Base-by-base conservation (phyloP, 2,329 filamentous ascomycete genomes). In the Daldinia eschscholtzii region DNA sequence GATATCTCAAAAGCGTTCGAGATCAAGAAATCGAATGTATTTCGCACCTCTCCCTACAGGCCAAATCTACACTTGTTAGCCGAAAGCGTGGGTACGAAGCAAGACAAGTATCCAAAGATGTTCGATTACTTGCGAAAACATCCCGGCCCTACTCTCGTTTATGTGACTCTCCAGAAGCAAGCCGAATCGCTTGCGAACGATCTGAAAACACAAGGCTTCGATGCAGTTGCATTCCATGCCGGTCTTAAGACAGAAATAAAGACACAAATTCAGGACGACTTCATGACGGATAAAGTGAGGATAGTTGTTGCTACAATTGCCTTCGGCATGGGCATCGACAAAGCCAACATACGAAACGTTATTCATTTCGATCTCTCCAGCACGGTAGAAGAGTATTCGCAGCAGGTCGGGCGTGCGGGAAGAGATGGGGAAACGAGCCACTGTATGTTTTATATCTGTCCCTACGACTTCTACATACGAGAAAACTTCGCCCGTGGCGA, bases 401-500 rank as follows among this genome's bases (percentile, higher is more conserved):
- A 88, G 61, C 85, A 88, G 68, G 83, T 88, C 53, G 86, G 86
- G 2, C 83, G 86, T 57, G 86, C 86, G 2, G 86, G 87, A 1
- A 78, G 85, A 57, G 86, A 89, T 70, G 86, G 86, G 0, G 79
- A 82, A 41, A 72, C 79, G 0, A 88, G 87, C 63, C 80, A 82
- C 26, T 91, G 88, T 74, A 82, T 89, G 78, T 82, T 89, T 50
- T 89, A 85, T 67, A 79, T 90, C 2, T 87, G 86, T 44, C 82
- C 81, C 0, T 83, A 87, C 46, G 88, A 90, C 69, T 85, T 88
- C 46, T 85, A 88, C 74, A 74, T 89, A 13, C 83, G 85, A 10
- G 88, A 91, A 69, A 84, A 86, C 68, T 89, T 90, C 74, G 84
- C 87, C 0, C 82, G 87, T 6, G 86, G 88, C 0, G 88, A 90